These are phyloP conservation scores for Agapanthus africanus DNA, from an alignment of 106 monocot genomes.

Conservation along the genomic window DNA sequence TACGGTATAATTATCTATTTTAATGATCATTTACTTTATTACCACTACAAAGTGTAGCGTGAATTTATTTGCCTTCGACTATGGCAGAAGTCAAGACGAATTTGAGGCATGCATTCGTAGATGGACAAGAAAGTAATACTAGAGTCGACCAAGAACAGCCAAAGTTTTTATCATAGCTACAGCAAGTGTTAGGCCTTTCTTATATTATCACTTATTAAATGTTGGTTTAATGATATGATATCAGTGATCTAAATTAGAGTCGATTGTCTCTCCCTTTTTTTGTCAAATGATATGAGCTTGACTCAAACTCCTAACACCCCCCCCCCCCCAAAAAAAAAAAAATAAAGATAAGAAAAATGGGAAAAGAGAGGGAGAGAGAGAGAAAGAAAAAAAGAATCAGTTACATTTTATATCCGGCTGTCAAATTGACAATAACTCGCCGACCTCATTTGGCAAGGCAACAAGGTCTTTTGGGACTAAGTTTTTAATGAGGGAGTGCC, in stretches of 20 bases:
- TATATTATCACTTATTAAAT: neutral
- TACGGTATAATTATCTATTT: neutral
- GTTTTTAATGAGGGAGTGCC: neutral
- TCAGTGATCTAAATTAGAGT: neutral
- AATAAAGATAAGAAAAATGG: too few species aligned
- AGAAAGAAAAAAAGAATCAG: neutral
- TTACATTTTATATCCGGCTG: neutral
- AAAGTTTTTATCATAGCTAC: neutral
- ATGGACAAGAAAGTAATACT: neutral
- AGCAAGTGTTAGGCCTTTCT: neutral
- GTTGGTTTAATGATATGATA: neutral
- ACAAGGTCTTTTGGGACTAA: neutral
- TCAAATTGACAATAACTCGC: neutral
- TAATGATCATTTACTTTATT: neutral
- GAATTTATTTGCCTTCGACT: neutral
- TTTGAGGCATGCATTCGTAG: neutral
- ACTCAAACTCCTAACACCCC: neutral
- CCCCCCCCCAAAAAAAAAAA: too few species aligned
- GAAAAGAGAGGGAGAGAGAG: too few species aligned
- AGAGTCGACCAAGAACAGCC: neutral
- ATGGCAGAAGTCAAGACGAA: neutral
- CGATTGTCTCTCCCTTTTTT: neutral
- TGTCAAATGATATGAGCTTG: neutral
- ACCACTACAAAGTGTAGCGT: neutral
- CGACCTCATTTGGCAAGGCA: too few species aligned